Base-by-base conservation (phyloP, 805 yeast genomes). In the Torulaspora delbrueckii region DNA sequence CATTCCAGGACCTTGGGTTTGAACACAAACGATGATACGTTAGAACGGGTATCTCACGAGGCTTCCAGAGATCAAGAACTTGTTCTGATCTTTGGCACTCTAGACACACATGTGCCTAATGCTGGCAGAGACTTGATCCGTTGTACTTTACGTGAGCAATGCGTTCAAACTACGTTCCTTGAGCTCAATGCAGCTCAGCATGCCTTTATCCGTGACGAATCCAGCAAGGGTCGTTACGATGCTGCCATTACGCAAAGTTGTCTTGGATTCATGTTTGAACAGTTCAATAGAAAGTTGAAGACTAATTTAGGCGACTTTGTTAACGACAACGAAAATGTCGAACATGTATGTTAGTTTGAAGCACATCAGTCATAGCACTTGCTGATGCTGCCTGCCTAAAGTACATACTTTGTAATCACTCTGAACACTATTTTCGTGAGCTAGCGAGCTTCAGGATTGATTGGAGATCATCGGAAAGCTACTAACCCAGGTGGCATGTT, bases 171-270 rank as follows among this genome's bases (percentile, higher is more conserved):
- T 64, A 81, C 88, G 0, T 83, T 85, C 60, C 74, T 82, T 67
- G 95, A 85, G 64, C 70, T 84, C 43, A 77, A 81, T 55, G 89
- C 78, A 52, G 93, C 95, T 10, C 89, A 85, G 62, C 95, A 86
- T 55, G 93, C 95, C 0, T 85, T 84, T 56, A 82, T 85, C 43
- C 73, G 93, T 52, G 95, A 85, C 60, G 93, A 84, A 58, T 66
- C 72, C 49, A 81, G 87, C 53, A 85, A 84, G 67, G 95, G 86
- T n/a, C 71, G 93, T 57, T 85, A 78, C 59, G 93, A 85, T 62
- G 78, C 88, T n/a, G 87, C 87, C 1, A 76, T 81, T 44, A 84
- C 93, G 16, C 70, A 73, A 52, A 70, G 79, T 25, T 82, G 91
- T 58, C 67, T 81, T 54, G 83, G 78, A 18, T 81, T 86, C 74